These are phyloP conservation scores for Stemphylium lycopersici DNA, from an alignment of 2,329 filamentous ascomycete genomes.

Conservation along the genomic window DNA sequence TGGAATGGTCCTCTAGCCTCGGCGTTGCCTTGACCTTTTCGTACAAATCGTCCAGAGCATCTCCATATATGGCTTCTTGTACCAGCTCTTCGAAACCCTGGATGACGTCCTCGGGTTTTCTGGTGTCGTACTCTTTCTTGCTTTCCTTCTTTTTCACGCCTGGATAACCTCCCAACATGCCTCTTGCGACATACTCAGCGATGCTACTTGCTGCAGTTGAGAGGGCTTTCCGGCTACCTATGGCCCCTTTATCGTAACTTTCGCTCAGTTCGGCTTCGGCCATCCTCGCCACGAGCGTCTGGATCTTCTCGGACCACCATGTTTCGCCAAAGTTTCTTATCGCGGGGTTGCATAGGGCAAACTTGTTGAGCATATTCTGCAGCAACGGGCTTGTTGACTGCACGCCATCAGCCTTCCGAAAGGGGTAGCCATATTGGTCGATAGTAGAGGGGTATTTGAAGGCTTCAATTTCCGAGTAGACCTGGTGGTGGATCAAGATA, in stretches of 20 bases:
- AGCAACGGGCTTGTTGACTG: slow-evolving; percentile 68
- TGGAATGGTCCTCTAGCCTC: slow-evolving; percentile 68
- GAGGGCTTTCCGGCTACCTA: slow-evolving; percentile 76
- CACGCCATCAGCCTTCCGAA: slow-evolving; percentile 54
- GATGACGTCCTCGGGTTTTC: slow-evolving; percentile 65
- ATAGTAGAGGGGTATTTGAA: slow-evolving; percentile 72
- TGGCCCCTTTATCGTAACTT: slow-evolving; percentile 78
- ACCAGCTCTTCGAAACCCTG: slow-evolving; percentile 71
- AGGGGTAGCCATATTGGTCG: slow-evolving; percentile 72
- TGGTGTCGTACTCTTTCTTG: slow-evolving; percentile 61
- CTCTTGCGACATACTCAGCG: slow-evolving; percentile 72
- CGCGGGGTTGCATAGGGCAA: slow-evolving; percentile 70
- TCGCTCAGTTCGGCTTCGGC: slow-evolving; percentile 75
- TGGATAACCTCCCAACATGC: slow-evolving; percentile 67
- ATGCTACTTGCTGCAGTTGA: slow-evolving; percentile 73
- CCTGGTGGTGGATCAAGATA: slow-evolving; percentile 60
- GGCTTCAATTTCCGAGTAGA: slow-evolving; percentile 70
- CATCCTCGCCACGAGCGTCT: slow-evolving; percentile 51
- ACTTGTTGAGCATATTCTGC: slow-evolving; percentile 69
- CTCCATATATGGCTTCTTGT: slow-evolving; percentile 70
- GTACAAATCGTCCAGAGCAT: slow-evolving; percentile 70
- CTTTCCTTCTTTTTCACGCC: slow-evolving; percentile 44
- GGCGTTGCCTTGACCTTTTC: slow-evolving; percentile 64
- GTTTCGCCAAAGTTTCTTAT: slow-evolving; percentile 63
- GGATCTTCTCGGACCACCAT: slow-evolving; percentile 53